phyloP scores from a whole-genome alignment of 2,329 filamentous ascomycete genomes.

The Tympanopsis confertula region DNA sequence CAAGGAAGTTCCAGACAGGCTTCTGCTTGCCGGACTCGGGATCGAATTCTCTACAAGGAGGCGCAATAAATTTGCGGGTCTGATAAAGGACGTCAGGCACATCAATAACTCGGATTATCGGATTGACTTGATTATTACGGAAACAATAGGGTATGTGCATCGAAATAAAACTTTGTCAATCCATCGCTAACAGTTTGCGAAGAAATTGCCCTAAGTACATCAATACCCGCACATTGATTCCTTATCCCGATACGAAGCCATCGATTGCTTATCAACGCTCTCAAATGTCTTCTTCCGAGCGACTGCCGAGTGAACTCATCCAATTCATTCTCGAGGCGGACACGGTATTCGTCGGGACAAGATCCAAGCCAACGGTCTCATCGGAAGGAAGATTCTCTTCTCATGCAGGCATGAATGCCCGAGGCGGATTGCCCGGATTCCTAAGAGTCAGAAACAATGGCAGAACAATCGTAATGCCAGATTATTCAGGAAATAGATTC shows the following conservation, averaged over 20 bases:
- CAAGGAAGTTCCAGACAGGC: slow-evolving; percentile 1
- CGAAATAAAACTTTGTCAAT: neutral
- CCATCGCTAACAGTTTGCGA: neutral
- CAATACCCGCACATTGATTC: neutral
- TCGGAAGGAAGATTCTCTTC: slow-evolving; percentile 4
- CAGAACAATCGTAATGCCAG: slow-evolving; percentile 7
- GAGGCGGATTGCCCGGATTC: slow-evolving; percentile 9
- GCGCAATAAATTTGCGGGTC: slow-evolving; percentile 10
- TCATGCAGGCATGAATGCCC: slow-evolving; percentile 11
- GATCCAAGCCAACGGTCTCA: neutral
- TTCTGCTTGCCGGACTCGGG: slow-evolving; percentile 8
- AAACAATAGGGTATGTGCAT: slow-evolving; percentile 1
- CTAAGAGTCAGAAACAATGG: slow-evolving; percentile 8
- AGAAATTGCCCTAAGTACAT: slow-evolving; percentile 3
- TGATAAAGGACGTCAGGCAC: slow-evolving; percentile 2
- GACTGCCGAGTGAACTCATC: neutral
- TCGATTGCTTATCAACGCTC: neutral
- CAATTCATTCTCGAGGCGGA: slow-evolving; percentile 1
- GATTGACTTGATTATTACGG: neutral
- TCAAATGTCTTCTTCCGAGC: neutral
- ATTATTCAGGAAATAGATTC: slow-evolving; percentile 10
- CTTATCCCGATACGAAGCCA: neutral
- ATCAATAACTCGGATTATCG: neutral
- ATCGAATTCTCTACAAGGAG: slow-evolving; percentile 9
- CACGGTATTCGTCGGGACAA: neutral